A percentile compares a stretch with the other conserved stretches of the same genome.
These are phyloP conservation scores for Datura wrightii DNA, from an alignment of 257 asterid species.

Conservation along the genomic window DNA sequence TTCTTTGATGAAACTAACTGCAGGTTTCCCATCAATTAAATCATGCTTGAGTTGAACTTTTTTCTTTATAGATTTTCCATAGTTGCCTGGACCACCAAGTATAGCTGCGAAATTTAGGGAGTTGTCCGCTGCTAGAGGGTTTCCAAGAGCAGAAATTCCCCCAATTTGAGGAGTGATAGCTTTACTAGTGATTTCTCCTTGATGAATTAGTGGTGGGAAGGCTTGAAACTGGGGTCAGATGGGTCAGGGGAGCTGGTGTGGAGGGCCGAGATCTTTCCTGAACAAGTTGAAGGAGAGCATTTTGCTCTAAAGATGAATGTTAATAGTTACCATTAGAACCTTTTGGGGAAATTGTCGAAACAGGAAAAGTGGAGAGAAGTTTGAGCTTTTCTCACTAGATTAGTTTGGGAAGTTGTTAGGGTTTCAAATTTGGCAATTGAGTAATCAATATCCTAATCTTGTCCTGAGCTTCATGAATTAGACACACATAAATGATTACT, in stretches of 20 bases:
- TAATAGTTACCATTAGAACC: not conserved
- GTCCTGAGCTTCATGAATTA: not conserved
- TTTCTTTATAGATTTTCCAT: not conserved
- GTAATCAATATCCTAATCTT: not conserved
- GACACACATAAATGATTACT: not conserved
- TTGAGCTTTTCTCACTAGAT: not conserved
- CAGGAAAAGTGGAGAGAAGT: not conserved
- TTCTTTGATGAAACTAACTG: not conserved
- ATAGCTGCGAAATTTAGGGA: not conserved
- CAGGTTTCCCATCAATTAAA: not conserved
- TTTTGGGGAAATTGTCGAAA: not conserved
- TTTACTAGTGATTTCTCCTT: not conserved
- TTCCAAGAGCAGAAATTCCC: not conserved
- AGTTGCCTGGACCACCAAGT: not conserved
- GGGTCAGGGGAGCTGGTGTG: slow-evolving; percentile 1
- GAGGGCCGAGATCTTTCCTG: not conserved
- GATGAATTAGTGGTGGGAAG: not conserved
- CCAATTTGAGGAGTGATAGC: not conserved
- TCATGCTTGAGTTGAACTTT: not conserved
- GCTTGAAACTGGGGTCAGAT: not conserved
- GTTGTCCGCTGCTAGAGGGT: not conserved
- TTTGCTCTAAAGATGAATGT: not conserved
- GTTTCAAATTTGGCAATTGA: slow-evolving; percentile 3
- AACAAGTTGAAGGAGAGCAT: not conserved
- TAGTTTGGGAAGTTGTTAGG: not conserved